Evolutionary conservation across 352 stramenopile genomes (phyloP).

Genomic region (Hyaloperonospora arabidopsidis): DNA sequence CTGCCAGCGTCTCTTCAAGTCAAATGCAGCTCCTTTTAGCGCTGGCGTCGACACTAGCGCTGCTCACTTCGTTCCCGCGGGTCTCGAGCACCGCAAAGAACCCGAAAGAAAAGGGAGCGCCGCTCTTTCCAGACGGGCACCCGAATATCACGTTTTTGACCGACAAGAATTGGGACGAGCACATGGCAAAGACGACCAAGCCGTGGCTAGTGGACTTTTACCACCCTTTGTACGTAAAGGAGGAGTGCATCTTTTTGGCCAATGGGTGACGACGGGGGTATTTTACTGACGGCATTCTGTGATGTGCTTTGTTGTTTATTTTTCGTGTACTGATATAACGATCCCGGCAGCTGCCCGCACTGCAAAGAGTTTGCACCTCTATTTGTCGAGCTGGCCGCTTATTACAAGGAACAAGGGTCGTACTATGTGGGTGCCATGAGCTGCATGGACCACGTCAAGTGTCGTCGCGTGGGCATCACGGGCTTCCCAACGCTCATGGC

Average conservation of each 20-base stretch:
- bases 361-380: slow-evolving; percentile 71
- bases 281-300: too few relatives aligned
- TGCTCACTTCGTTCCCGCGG: too few relatives aligned
- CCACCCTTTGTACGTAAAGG: slow-evolving; percentile 67
- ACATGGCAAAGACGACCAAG: slow-evolving; percentile 65
- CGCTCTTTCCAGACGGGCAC: slow-evolving; percentile 71
- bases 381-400: slow-evolving; percentile 55
- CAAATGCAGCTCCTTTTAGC: too few relatives aligned
- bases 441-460: slow-evolving; percentile 85
- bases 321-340: too few relatives aligned
- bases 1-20: too few relatives aligned
- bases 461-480: slow-evolving; percentile 65
- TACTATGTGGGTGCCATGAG: slow-evolving; percentile 71
- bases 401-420: slow-evolving; percentile 61
- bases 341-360: slow-evolving; percentile 73
- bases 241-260: neutral
- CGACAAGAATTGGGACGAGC: slow-evolving; percentile 72
- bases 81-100: slow-evolving; percentile 25
- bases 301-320: neutral
- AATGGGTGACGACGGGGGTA: neutral
- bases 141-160: slow-evolving; percentile 84
- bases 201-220: slow-evolving; percentile 84
- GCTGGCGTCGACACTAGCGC: too few relatives aligned
- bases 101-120: slow-evolving; percentile 67
- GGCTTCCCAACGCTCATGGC: slow-evolving; percentile 75